Conservation (phyloP, 768 basidiomycete species). For the Tricholoma sp. region DNA sequence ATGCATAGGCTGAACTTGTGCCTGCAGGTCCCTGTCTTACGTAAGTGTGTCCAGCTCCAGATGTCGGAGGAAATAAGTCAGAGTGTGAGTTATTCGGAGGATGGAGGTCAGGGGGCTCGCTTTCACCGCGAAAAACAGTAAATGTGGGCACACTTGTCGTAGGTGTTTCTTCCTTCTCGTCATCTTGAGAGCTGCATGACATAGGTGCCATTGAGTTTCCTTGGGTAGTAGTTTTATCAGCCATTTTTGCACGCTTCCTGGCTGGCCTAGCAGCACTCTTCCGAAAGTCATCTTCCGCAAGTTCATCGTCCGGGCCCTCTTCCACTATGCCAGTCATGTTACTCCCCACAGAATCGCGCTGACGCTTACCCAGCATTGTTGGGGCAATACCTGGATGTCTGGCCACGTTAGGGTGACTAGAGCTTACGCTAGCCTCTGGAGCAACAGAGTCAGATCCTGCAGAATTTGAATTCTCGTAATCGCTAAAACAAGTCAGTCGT, state of each 20-base stretch:
- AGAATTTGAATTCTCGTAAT: conserved; percentile 14
- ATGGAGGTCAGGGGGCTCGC: conserved; percentile 29
- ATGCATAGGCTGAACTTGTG: conserved; percentile 44
- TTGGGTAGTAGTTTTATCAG: conserved; percentile 8
- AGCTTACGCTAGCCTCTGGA: not conserved
- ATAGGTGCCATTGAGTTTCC: not conserved
- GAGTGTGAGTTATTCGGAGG: conserved; percentile 51
- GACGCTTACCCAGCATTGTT: conserved; percentile 61
- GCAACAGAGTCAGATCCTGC: not conserved
- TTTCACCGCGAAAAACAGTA: conserved; percentile 43
- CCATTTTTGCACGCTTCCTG: conserved; percentile 50
- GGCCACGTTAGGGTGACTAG: conserved; percentile 7
- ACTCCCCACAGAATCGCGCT: conserved; percentile 46
- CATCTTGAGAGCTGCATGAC: conserved; percentile 2
- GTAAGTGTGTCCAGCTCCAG: conserved; percentile 20
- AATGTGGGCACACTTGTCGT: conserved; percentile 36
- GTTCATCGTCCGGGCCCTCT: conserved; percentile 32
- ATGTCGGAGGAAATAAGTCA: conserved; percentile 42
- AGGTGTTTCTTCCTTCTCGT: conserved; percentile 9
- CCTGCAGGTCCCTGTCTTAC: conserved; percentile 14
- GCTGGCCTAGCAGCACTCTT: conserved; percentile 35
- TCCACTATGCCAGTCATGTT: conserved; percentile 29
- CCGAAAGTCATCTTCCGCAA: conserved; percentile 32
- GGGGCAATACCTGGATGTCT: conserved; percentile 37
- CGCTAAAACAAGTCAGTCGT: conserved; percentile 9